Percentiles rank a stretch among this genome's conserved stretches.
phyloP scores from a whole-genome alignment of 2,329 filamentous ascomycete species.

The Fonsecaea pedrosoi region DNA sequence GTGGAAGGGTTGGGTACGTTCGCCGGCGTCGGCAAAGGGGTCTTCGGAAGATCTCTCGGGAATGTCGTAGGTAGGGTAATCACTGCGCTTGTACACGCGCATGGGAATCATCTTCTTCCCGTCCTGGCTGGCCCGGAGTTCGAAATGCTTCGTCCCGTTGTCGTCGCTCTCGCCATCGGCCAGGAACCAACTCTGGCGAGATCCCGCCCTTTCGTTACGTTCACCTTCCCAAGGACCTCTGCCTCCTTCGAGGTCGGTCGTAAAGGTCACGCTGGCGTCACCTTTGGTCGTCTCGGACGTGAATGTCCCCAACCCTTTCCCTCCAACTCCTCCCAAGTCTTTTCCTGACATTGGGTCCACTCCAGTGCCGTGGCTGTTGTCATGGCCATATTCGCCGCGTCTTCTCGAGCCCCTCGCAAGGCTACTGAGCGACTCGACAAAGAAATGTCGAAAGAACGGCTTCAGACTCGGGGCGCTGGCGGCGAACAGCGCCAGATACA shows the following conservation, averaged over 20 bases:
- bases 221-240: background rate
- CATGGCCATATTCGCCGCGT: background rate
- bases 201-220: constrained; percentile 13
- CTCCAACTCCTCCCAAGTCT: background rate
- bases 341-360: background rate
- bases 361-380: constrained; percentile 3
- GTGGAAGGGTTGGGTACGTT: background rate
- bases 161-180: constrained; percentile 52
- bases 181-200: constrained; percentile 26
- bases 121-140: constrained; percentile 62
- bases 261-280: constrained; percentile 17
- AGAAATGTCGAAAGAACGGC: constrained; percentile 39
- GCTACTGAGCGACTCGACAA: constrained; percentile 31
- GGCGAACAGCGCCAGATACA: constrained; percentile 43
- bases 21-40: constrained; percentile 1
- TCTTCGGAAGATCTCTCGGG: background rate
- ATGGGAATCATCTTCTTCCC: constrained; percentile 37
- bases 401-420: constrained; percentile 18
- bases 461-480: constrained; percentile 44
- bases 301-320: constrained; percentile 7
- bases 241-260: background rate
- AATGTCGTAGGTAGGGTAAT: background rate
- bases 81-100: constrained; percentile 30
- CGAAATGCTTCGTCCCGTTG: constrained; percentile 76
- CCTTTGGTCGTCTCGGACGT: constrained; percentile 7